Evolutionary conservation across 768 basidiomycete species (phyloP), one percentile per base, ranked within the genome.

Genomic region (Mycena kentingensis): DNA sequence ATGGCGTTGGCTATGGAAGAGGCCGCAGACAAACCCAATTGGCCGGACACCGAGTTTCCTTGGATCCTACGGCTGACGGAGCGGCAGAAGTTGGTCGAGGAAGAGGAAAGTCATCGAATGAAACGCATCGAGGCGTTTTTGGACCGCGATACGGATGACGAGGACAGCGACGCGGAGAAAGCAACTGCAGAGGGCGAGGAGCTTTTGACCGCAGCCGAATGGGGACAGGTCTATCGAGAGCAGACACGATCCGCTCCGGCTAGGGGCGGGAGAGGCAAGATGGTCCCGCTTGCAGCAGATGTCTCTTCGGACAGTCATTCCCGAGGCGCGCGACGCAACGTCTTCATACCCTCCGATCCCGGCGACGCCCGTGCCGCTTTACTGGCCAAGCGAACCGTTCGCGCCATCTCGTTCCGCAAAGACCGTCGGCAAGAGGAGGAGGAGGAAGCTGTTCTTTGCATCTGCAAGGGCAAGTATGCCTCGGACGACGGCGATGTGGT

Each of bases 31-130:
- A 78, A 70, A 47, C 87, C 88, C 10, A 85, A 88, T 63, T 92
- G 90, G 90, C 85, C 85, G 6, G 90, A 93, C 61, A 58, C 74
- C 7, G 83, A 83, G 67, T 91, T 90, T 62, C 90, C 90, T 19
- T 93, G 90, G 90, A 79, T 78, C 43, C 64, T 85, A 57, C 74
- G 84, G 48, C 74, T 72, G n/a, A 75, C 81, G 55, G 79, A 85
- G 64, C 76, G 78, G 27, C 70, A 72, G 21, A 80, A 83, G 43
- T 58, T 74, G 39, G 73, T 75, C 21, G 79, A 77, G 60, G 75
- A 76, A 26, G 77, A 84, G 62, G 75, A 82, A 59, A 80, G 78
- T 60, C 82, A 87, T 62, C 77, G 82, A 46, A 60, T 89, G 63
- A 74, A 74, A 52, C 77, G 79, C 75, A 87, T 93, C 43, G 85